Percentiles rank a stretch among this genome's conserved stretches.
Evolutionary conservation across 2,329 filamentous ascomycete species (phyloP).

Genomic region (Diplodia intermedia): DNA sequence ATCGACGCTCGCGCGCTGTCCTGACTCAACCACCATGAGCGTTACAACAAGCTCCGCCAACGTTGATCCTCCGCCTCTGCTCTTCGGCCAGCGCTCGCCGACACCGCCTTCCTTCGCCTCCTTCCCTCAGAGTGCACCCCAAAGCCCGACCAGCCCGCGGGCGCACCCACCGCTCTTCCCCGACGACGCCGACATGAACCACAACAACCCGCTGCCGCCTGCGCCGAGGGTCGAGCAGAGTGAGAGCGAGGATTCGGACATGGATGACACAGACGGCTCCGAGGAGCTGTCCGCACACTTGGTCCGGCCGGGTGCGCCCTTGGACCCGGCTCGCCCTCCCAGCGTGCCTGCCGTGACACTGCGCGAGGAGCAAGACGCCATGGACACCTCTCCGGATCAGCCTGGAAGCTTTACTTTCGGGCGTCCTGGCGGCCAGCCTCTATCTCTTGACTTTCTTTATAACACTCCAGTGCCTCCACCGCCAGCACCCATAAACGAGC

Average conservation of each 20-base stretch:
- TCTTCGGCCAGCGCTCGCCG: conserved; percentile 45
- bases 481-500: conserved; percentile 34
- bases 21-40: conserved; percentile 45
- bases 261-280: conserved; percentile 42
- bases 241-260: conserved; percentile 35
- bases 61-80: conserved; percentile 47
- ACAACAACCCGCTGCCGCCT: conserved; percentile 43
- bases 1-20: not conserved
- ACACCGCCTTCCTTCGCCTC: conserved; percentile 45
- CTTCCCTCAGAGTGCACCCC: conserved; percentile 39
- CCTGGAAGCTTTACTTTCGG: conserved; percentile 29
- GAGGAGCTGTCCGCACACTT: not conserved
- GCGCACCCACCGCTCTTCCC: conserved; percentile 35
- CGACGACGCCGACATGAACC: conserved; percentile 46
- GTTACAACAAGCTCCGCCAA: conserved; percentile 42
- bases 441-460: conserved; percentile 23
- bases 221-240: conserved; percentile 40
- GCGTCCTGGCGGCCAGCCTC: conserved; percentile 37
- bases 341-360: conserved; percentile 10
- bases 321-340: not conserved
- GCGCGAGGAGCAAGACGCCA: conserved; percentile 44
- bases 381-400: conserved; percentile 49
- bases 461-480: conserved; percentile 35
- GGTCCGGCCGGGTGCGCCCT: not conserved
- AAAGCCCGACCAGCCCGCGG: conserved; percentile 29